Evolutionary conservation across 1,284 basidiomycete genomes (phyloP), one percentile per base, ranked within the genome.

Genomic region (Moesziomyces aphidis): DNA sequence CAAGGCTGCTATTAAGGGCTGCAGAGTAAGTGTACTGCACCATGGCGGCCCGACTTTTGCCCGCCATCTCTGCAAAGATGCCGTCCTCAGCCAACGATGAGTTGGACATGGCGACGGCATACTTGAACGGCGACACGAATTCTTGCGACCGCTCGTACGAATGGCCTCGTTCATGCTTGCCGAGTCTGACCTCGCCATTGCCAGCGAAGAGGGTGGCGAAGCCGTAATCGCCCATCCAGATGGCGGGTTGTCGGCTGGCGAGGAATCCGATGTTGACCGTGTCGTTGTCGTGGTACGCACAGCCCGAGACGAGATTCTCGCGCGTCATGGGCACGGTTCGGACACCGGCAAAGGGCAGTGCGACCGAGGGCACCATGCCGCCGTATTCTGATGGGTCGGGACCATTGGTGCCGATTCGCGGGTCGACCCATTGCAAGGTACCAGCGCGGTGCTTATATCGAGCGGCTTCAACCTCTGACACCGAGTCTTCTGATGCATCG

Each of bases 1-100:
- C 4, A 1, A 43, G 17, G 46, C 47, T 34, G 24, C 9, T 31
- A 6, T 34, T 45, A 2, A 11, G 5, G 1, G 21, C 13, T 2
- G 71, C 22, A 1, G 59, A 58, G 3, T 79, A 74, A n/a, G 86
- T 86, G 19, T 86, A 82, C 6, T 83, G 82, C 85, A 93, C 92
- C 85, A 93, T 92, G 2, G 90, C 88, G 2, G 93, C 86, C 78
- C 93, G 91, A 0, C 91, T 92, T 19, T 92, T 91, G 19, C 91
- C 89, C 5, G 92, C 92, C 6, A 91, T 91, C 92, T 71, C 26
- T 22, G 64, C 8, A 48, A 66, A 67, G 21, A 73, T 53, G 4
- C 47, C 6, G 22, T 93, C 88, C 1, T 69, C 85, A 0, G 89
- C 89, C 0, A 88, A 87, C 22, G 87, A 86, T 0, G 85, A 86